Percentiles rank a stretch among this genome's conserved stretches.
These are phyloP conservation scores for Fusarium clavum DNA, from an alignment of 2,329 filamentous ascomycete genomes.

Conservation along the genomic window DNA sequence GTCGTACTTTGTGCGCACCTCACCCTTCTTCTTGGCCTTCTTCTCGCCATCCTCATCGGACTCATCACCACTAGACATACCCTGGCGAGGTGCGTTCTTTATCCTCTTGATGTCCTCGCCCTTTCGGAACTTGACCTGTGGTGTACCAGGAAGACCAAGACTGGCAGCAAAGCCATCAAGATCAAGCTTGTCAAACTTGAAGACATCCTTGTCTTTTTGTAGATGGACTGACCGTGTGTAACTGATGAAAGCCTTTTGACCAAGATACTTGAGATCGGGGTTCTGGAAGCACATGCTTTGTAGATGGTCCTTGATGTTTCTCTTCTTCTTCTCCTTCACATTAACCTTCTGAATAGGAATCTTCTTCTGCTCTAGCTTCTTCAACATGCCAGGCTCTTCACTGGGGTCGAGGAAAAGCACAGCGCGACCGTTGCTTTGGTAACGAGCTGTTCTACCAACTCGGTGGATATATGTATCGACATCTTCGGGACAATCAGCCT, in stretches of 20 bases:
- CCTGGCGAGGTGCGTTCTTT: slow-evolving; percentile 85
- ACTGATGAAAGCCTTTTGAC: slow-evolving; percentile 94
- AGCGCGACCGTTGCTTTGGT: slow-evolving; percentile 86
- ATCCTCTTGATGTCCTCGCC: slow-evolving; percentile 86
- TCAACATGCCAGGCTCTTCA: slow-evolving; percentile 92
- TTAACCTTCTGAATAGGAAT: slow-evolving; percentile 90
- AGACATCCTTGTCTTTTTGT: slow-evolving; percentile 92
- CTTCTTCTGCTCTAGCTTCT: slow-evolving; percentile 86
- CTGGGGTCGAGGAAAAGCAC: slow-evolving; percentile 92
- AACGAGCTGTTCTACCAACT: slow-evolving; percentile 93
- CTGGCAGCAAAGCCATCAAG: slow-evolving; percentile 88
- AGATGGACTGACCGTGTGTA: slow-evolving; percentile 88
- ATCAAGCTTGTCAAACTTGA: slow-evolving; percentile 84
- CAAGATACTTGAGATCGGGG: slow-evolving; percentile 91
- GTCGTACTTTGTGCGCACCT: slow-evolving; percentile 93
- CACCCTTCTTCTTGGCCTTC: slow-evolving; percentile 71
- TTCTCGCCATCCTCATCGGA: slow-evolving; percentile 65
- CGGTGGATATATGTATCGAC: slow-evolving; percentile 98
- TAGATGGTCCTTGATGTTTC: slow-evolving; percentile 83
- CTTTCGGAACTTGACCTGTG: slow-evolving; percentile 92
- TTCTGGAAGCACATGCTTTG: slow-evolving; percentile 98
- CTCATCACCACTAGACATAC: slow-evolving; percentile 72
- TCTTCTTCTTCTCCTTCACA: slow-evolving; percentile 88
- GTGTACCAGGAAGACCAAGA: slow-evolving; percentile 88
- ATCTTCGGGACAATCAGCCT: slow-evolving; percentile 96